Evolutionary conservation across 1,284 basidiomycete species (phyloP), one percentile per base, ranked within the genome.

Genomic region (Earliella scabrosa): DNA sequence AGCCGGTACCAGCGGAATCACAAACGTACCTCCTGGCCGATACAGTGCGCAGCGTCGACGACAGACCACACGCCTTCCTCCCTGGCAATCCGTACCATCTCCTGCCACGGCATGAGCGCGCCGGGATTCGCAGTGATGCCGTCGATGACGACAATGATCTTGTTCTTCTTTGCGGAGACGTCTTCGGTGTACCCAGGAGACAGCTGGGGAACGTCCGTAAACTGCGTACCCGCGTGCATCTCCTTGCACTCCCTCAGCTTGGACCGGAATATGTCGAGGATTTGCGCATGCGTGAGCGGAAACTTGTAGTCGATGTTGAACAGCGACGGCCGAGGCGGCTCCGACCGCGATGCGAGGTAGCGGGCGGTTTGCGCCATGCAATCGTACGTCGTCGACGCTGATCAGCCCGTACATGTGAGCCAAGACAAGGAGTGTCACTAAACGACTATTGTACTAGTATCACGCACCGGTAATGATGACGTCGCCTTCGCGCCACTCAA

Each of bases 1-100:
- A n/a, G n/a, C n/a, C n/a, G n/a, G n/a, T n/a, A n/a, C n/a, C n/a
- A n/a, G n/a, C n/a, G n/a, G n/a, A n/a, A n/a, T n/a, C n/a, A n/a
- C n/a, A n/a, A n/a, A 13, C 40, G 52, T n/a, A 66, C 67, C 58
- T 70, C 68, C 50, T 70, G 70, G 0, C 93, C 93, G 41, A 95
- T 86, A 3, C 87, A 86, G 69, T 97, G 95, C 0, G 95, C 95
- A 0, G 81, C 95, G 64, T 97, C 95, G 13, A 97, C 72, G 16
- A 95, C 70, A 50, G 82, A 88, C 71, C 85, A 82, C 1, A 88
- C 80, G 3, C 83, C 83, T 50, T 86, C 84, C 60, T 90, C 81
- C 61, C 80, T 80, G 66, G 87, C 89, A n/a, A 92, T 75, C 20
- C 77, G 70, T 0, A 88, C 85, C 67, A 96, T 78, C 59, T 86